Evolutionary conservation across 2,329 filamentous ascomycete genomes (phyloP).

Genomic region (Pseudogymnoascus sp.): DNA sequence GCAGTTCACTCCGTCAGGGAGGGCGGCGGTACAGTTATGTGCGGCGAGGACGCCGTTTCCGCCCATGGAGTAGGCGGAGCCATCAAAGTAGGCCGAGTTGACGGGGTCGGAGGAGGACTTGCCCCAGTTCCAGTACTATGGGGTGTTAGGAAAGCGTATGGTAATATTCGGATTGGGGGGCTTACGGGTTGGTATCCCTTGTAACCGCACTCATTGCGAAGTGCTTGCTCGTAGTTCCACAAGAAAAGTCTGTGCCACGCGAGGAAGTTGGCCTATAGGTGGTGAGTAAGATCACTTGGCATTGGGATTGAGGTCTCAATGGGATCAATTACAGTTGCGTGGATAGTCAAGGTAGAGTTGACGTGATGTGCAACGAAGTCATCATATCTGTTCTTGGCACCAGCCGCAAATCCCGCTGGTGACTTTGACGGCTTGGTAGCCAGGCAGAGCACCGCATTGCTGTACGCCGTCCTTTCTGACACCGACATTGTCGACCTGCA

Average conservation of each 20-base stretch:
- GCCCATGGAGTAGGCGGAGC: conserved; percentile 40
- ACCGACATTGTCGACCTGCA: conserved; percentile 17
- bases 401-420: conserved; percentile 23
- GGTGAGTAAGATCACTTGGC: not conserved
- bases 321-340: conserved; percentile 21
- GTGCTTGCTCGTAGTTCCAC: conserved; percentile 32
- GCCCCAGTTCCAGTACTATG: conserved; percentile 17
- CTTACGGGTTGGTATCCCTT: conserved; percentile 31
- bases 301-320: not conserved
- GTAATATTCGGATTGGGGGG: conserved; percentile 40
- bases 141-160: not conserved
- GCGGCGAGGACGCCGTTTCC: conserved; percentile 36
- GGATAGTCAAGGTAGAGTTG: conserved; percentile 27
- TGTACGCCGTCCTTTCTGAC: conserved; percentile 25
- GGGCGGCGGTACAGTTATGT: conserved; percentile 22
- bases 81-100: conserved; percentile 46
- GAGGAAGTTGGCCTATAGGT: conserved; percentile 27
- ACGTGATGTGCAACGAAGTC: conserved; percentile 34
- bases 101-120: conserved; percentile 29
- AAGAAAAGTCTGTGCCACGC: conserved; percentile 37
- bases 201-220: conserved; percentile 35
- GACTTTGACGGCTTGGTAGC: conserved; percentile 24
- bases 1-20: conserved; percentile 21
- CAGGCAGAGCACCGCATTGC: conserved; percentile 28
- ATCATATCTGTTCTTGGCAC: conserved; percentile 30